Base-by-base conservation (phyloP, 2,329 filamentous ascomycete genomes). In the Exutisphaerella laricina region DNA sequence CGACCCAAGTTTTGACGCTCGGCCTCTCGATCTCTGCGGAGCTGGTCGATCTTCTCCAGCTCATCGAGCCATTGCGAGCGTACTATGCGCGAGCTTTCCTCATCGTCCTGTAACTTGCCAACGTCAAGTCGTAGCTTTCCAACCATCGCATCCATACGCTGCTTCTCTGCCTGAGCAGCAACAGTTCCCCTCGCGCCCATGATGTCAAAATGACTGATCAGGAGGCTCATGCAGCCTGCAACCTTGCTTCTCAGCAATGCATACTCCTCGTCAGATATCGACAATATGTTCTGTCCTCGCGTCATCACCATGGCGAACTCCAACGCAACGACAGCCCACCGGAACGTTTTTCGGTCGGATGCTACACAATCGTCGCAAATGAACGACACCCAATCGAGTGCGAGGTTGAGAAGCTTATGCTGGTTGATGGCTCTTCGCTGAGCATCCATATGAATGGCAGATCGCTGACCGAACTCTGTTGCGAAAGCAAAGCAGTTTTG, bases 231-330 rank as follows among this genome's bases (percentile, higher is more conserved):
- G 65, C 92, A 98, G 0, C 90, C 90, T 6, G 88, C 88, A 4
- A 98, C 92, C 65, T 96, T 97, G 45, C 80, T 75, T 32, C 90
- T 79, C 49, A 98, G 72, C 50, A 77, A 81, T 4, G 82, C 78
- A 62, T 95, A 98, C 60, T 98, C 90, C 29, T 84, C 79, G 45
- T 95, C 88, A 29, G 84, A 87, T 46, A 98, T 80, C 1, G 84
- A 86, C n/a, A 98, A 69, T 35, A 98, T 94, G 58, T 95, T 89
- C 46, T 89, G 83, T 8, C 92, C 92, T 39, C 88, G 79, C 0
- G 92, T 98, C 84, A 97, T 97, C 54, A 85, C 81, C 88, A 96
- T 97, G 40, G 89, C 87, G 62, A 97, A 95, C 62, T 98, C 92
- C 9, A 98, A 76, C 7, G 92, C 92, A 39, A 89, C 79, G 22